Conservation (phyloP, 495 filamentous ascomycete genomes). For the Penicillium arizonense region DNA sequence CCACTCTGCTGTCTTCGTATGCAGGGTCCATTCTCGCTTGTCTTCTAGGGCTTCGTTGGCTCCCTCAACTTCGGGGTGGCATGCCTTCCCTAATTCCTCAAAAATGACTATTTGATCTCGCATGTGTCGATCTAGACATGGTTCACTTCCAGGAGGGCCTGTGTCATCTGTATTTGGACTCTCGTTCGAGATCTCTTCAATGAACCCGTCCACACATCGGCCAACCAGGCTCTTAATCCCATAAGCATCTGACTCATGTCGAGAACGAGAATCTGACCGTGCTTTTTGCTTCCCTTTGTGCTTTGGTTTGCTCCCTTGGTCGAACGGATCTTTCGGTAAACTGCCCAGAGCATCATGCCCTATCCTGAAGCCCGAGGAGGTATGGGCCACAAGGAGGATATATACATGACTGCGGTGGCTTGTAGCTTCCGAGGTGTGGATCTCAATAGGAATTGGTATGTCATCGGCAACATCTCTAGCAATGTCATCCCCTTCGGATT, state of each 20-base stretch:
- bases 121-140: constrained; percentile 64
- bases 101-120: constrained; percentile 83
- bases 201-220: constrained; percentile 55
- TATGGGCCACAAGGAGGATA: constrained; percentile 70
- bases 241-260: neutral
- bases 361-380: constrained; percentile 58
- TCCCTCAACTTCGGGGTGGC: constrained; percentile 12
- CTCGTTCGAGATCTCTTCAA: constrained; percentile 49
- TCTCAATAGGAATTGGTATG: constrained; percentile 37
- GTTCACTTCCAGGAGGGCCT: constrained; percentile 9
- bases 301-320: constrained; percentile 1
- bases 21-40: constrained; percentile 56
- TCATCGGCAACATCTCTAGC: neutral
- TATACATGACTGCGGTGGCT: constrained; percentile 62
- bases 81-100: constrained; percentile 58
- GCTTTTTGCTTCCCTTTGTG: constrained; percentile 1
- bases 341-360: constrained; percentile 59
- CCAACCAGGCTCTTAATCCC: constrained; percentile 33
- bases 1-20: constrained; percentile 76
- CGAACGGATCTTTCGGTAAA: neutral
- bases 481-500: neutral
- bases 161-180: neutral
- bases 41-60: constrained; percentile 30
- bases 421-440: constrained; percentile 56
- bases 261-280: neutral